Base-by-base conservation (phyloP, 2,329 filamentous ascomycete genomes). In the Sarocladium brachiariae region DNA sequence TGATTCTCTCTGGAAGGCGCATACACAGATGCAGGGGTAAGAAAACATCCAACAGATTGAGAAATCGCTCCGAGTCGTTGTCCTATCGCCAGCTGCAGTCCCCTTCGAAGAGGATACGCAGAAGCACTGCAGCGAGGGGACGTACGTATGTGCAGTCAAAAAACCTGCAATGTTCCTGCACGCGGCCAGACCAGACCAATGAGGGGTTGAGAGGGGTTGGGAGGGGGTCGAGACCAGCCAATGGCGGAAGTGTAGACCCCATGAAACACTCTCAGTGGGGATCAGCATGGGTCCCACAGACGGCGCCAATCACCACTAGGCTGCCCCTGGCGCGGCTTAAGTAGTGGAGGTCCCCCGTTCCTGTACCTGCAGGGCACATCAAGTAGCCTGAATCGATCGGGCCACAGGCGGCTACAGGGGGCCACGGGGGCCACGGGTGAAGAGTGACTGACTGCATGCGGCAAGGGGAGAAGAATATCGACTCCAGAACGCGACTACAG, bases 21-120 rank as follows among this genome's bases (percentile, higher is more conserved):
- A n/a, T n/a, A n/a, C n/a, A n/a, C n/a, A n/a, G n/a, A n/a, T n/a
- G n/a, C n/a, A n/a, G n/a, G n/a, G n/a, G n/a, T n/a, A n/a, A n/a
- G n/a, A n/a, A n/a, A 37, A n/a, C 34, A 37, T n/a, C 16, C 9
- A 18, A 8, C 30, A 31, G 14, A 14, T 14, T 31, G 30, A 16
- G 39, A 43, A 43, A 43, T 43, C 39, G 39, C 39, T 43, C 39
- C 5, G n/a, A n/a, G n/a, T n/a, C n/a, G n/a, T n/a, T n/a, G n/a
- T n/a, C n/a, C n/a, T n/a, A n/a, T n/a, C n/a, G n/a, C n/a, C n/a
- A n/a, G n/a, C n/a, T n/a, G n/a, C n/a, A n/a, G 34, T 11, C 9
- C 16, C 5, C 16, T 23, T 4, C 8, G 18, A 39, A 23, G 37
- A 23, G 18, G 16, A 21, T 6, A 21, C 37, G 14, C 37, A 19